Conservation (phyloP, 2,329 filamentous ascomycete genomes). For the Penicillium sp. region DNA sequence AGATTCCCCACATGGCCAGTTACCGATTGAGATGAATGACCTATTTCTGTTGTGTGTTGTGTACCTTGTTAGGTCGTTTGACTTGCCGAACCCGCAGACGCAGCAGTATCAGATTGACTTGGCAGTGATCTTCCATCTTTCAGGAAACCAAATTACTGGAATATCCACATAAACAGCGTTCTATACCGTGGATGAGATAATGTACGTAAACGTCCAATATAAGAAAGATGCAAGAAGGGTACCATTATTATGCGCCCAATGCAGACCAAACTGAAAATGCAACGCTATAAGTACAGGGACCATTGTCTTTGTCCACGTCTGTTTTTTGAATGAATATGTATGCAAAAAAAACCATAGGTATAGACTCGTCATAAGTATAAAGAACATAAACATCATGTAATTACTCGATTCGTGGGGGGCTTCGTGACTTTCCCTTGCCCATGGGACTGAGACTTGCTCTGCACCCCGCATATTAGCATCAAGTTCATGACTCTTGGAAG, state of each 20-base stretch:
- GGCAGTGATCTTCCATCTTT: too few species aligned
- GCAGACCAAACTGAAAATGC: not conserved
- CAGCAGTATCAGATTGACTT: too few species aligned
- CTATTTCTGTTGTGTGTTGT: too few species aligned
- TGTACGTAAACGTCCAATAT: not conserved
- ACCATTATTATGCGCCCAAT: not conserved
- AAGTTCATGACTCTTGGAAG: not conserved
- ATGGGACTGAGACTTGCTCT: conserved; percentile 22
- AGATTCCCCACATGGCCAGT: too few species aligned
- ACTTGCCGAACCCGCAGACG: too few species aligned
- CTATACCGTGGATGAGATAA: too few species aligned
- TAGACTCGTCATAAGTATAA: conserved; percentile 2
- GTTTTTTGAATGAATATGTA: conserved; percentile 6
- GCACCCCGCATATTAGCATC: not conserved
- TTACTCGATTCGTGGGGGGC: conserved; percentile 24
- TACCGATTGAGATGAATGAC: too few species aligned
- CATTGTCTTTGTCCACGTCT: not conserved
- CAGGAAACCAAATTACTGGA: too few species aligned
- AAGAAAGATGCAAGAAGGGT: not conserved
- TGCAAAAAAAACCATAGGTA: conserved; percentile 1
- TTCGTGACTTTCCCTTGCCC: conserved; percentile 22
- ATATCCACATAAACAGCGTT: too few species aligned
- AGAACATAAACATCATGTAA: conserved; percentile 6
- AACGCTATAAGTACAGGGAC: conserved; percentile 3
- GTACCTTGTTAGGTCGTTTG: too few species aligned